Evolutionary conservation across 495 filamentous ascomycete species (phyloP).

Genomic region (Xylaria bambusicola): DNA sequence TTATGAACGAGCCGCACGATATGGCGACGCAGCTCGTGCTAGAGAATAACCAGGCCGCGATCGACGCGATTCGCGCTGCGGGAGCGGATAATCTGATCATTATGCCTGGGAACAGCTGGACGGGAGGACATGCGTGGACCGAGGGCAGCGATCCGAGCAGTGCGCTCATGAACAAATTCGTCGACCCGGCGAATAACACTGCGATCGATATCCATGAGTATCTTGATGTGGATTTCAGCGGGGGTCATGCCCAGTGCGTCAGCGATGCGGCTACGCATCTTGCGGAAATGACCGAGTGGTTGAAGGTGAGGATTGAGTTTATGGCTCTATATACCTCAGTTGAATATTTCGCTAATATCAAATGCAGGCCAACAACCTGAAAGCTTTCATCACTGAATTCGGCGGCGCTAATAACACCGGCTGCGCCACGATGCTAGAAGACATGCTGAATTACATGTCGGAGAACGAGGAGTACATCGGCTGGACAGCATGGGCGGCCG

Average conservation of each 20-base stretch:
- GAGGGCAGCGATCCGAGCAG: constrained; percentile 47
- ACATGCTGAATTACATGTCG: constrained; percentile 51
- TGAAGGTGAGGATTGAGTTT: constrained; percentile 31
- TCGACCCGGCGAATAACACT: constrained; percentile 49
- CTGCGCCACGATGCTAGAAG: constrained; percentile 46
- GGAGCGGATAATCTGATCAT: constrained; percentile 50
- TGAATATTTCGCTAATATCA: constrained; percentile 1
- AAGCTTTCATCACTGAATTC: constrained; percentile 58
- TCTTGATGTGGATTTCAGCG: constrained; percentile 53
- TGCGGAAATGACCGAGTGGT: constrained; percentile 47
- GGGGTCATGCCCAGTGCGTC: constrained; percentile 42
- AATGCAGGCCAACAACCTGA: constrained; percentile 45
- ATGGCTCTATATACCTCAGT: neutral
- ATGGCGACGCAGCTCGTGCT: constrained; percentile 49
- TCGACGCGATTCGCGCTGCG: constrained; percentile 47
- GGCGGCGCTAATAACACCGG: constrained; percentile 51
- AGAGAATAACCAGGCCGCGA: constrained; percentile 53
- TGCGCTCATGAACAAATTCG: constrained; percentile 44
- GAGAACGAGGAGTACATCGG: constrained; percentile 54
- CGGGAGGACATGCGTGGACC: constrained; percentile 52
- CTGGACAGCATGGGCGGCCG: constrained; percentile 57
- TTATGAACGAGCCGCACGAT: constrained; percentile 56
- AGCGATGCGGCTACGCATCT: constrained; percentile 43
- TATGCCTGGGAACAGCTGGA: constrained; percentile 52
- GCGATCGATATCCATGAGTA: constrained; percentile 58